Base-by-base conservation (phyloP, 2,329 filamentous ascomycete genomes). In the Ophiocordyceps camponoti-rufipedis region DNA sequence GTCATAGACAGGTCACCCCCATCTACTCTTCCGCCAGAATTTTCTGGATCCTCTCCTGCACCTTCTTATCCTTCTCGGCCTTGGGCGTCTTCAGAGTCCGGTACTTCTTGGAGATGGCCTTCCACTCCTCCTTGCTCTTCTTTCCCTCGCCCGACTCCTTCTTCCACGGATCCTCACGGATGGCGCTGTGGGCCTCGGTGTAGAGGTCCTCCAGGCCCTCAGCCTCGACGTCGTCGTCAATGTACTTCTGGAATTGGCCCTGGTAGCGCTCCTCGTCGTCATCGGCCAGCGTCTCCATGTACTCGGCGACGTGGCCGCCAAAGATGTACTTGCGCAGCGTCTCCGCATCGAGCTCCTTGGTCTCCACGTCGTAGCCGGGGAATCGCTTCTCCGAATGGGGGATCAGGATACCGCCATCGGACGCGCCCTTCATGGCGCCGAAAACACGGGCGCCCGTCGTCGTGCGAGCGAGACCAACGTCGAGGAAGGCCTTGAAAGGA, bases 221-320 rank as follows among this genome's bases (percentile, higher is more conserved):
- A 53, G 91, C 88, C 75, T 96, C 89, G 55, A 98, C 69, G 59
- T 94, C 91, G 64, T 94, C 86, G 55, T 98, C 89, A 57, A 94
- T 83, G 79, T 98, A 98, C 72, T 91, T 82, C 68, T 80, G 75
- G 83, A 98, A 98, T 77, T 98, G 91, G 59, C 78, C 80, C 78
- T 89, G 89, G 85, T 86, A 98, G 66, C 91, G 88, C 80, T 98
- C 91, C 84, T 98, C 91, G 65, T 98, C 91, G 66, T 98, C 91
- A 62, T 98, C 91, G 71, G 91, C 91, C 54, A 98, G 85, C 49
- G 83, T 91, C 82, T 98, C 91, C 91, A 98, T 98, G 82, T 98
- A 98, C 80, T 98, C 91, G 58, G 89, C 88, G 54, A 98, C 85
- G 80, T 98, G 91, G 51, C 91, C 89, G 64, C 78, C 91, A 70